Evolutionary conservation across 306 rosid genomes (phyloP), one percentile per base, ranked within the genome.

Genomic region (Lathyrus sativus): DNA sequence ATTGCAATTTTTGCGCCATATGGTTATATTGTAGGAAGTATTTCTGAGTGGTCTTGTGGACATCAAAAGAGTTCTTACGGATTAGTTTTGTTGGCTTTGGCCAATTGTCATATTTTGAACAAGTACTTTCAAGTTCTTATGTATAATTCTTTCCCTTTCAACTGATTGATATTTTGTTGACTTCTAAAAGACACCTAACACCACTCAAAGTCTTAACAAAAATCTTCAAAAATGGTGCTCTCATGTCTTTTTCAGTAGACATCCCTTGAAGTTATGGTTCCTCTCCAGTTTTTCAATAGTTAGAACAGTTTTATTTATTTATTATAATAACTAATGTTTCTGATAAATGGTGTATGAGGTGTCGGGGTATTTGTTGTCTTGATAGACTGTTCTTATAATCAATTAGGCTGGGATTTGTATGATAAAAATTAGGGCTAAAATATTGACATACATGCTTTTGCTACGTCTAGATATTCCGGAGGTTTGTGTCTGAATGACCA

Each of bases 1-100:
- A 70, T 57, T 50, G 60, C 72, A 38, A 54, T 61, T 75, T 82
- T 81, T 80, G 78, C 66, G 77, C 72, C 71, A 57, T 54, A n/a
- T 50, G 78, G 79, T 74, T 86, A 81, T 67, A 78, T 80, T 74
- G 78, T 79, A 77, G 82, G 86, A 56, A 50, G 64, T 56, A 60
- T 74, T 83, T 76, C 44, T 73, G 45, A 72, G 62, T 35, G 33
- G 80, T 72, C 63, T 48, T 70, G 42, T 74, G 60, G 82, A 70
- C 75, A 44, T 71, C 61, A 62, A 54, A 45, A 57, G 75, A 78
- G 67, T 57, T 73, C 57, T 62, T 43, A 54, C 26, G 28, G 55
- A 74, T 66, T 45, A 11, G 56, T 62, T 31, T 4, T 62, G 62
- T 43, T 78, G 66, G 68, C 17, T 59, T 70, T 71, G 65, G 46